Conservation (phyloP, 371 early-diverging fungal species). For the Coemansia sp. region DNA sequence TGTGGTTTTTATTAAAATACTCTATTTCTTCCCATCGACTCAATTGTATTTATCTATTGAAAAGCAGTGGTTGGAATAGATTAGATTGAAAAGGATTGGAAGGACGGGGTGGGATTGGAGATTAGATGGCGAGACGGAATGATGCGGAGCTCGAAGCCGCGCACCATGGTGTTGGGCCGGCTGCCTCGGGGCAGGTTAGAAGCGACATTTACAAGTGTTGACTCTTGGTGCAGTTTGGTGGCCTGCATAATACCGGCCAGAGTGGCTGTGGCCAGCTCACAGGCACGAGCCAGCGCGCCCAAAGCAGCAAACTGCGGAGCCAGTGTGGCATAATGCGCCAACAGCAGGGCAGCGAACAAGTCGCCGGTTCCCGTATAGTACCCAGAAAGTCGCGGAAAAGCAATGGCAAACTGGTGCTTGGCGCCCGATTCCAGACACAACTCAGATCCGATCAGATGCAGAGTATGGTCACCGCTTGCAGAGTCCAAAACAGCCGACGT, state of each 20-base stretch:
- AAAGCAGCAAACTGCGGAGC: constrained; percentile 11
- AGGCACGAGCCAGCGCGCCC: constrained; percentile 51
- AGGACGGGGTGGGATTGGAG: constrained; percentile 19
- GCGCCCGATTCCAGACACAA: constrained; percentile 19
- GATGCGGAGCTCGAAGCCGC: constrained; percentile 62
- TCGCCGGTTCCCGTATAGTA: constrained; percentile 94
- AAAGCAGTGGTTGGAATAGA: not conserved
- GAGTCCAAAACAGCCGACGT: constrained; percentile 56
- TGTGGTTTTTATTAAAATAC: not conserved
- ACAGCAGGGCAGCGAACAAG: constrained; percentile 72
- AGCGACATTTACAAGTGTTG: constrained; percentile 41
- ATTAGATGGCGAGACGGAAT: constrained; percentile 67
- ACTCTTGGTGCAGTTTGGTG: constrained; percentile 57
- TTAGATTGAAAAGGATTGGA: constrained; percentile 10
- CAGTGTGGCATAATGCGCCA: constrained; percentile 58
- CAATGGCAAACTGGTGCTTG: constrained; percentile 58
- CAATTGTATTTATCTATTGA: not conserved
- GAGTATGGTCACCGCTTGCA: not conserved
- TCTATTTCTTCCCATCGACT: not conserved
- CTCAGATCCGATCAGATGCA: constrained; percentile 47
- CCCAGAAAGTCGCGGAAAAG: constrained; percentile 72
- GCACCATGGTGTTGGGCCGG: constrained; percentile 48
- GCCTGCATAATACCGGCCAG: constrained; percentile 70
- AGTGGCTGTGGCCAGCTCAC: constrained; percentile 63
- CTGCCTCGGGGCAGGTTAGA: constrained; percentile 51